A percentile compares a stretch with the other conserved stretches of the same genome.
phyloP scores from a whole-genome alignment of 257 asterid species.

The Solanum clarkiae region DNA sequence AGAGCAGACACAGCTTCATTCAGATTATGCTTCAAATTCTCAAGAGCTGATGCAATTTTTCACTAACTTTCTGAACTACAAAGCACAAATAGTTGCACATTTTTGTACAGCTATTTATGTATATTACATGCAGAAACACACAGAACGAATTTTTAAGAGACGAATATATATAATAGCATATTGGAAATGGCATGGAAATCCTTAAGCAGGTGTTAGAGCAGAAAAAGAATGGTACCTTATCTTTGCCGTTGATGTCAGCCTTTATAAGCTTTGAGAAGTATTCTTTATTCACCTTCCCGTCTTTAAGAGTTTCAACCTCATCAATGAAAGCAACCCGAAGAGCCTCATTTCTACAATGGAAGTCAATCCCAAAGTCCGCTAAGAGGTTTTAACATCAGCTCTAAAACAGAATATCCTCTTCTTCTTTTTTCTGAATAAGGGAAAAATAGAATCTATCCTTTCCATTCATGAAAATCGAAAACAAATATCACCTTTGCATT shows the following conservation, averaged over 20 bases:
- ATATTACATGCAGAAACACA: not conserved
- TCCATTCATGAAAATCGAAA: not conserved
- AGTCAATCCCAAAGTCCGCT: not conserved
- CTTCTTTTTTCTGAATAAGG: not conserved
- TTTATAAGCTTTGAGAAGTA: slow-evolving; percentile 90
- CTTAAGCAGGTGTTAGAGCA: not conserved
- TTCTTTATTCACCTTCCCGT: slow-evolving; percentile 70
- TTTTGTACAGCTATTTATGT: not conserved
- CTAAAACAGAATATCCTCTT: not conserved
- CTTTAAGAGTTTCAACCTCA: slow-evolving; percentile 83
- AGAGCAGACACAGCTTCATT: not conserved
- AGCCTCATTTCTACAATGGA: slow-evolving; percentile 74
- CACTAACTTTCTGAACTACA: not conserved
- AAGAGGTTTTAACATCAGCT: not conserved
- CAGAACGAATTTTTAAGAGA: not conserved
- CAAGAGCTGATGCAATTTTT: not conserved
- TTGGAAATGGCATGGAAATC: not conserved
- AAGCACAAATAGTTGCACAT: not conserved
- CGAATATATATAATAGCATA: not conserved
- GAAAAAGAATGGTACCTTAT: slow-evolving; percentile 41
- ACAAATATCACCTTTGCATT: slow-evolving; percentile 74
- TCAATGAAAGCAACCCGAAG: slow-evolving; percentile 96
- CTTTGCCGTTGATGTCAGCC: slow-evolving; percentile 93
- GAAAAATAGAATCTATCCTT: not conserved
- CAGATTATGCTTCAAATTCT: not conserved